Percentiles rank a stretch among this genome's conserved stretches.
Conservation (phyloP, 441 rosid genomes). For the Biscutella laevigata region DNA sequence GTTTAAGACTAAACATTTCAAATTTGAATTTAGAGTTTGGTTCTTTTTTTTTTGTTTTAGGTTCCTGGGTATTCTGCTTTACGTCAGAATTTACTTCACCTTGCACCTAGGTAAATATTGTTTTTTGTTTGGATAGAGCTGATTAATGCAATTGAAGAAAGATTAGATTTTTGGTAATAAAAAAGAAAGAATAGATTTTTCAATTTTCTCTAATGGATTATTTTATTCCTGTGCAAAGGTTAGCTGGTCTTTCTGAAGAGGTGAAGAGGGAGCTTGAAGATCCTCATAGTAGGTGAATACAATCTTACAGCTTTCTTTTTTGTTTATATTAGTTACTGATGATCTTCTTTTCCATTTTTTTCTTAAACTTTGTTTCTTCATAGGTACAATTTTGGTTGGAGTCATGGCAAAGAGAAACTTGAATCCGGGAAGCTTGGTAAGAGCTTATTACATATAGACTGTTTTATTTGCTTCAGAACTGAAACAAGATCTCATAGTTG, state of each 20-base stretch:
- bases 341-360: not conserved
- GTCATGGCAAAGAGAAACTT: constrained; percentile 91
- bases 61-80: constrained; percentile 71
- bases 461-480: not conserved
- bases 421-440: constrained; percentile 88
- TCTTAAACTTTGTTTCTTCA: not conserved
- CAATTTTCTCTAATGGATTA: not conserved
- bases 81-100: constrained; percentile 64
- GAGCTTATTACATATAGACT: constrained; percentile 12
- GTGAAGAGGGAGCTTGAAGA: constrained; percentile 81
- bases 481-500: not conserved
- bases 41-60: constrained; percentile 21
- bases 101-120: constrained; percentile 53
- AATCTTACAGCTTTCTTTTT: not conserved
- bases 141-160: not conserved
- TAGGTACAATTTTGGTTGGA: constrained; percentile 95
- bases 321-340: not conserved
- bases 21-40: not conserved
- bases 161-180: not conserved
- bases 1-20: not conserved
- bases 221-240: constrained; percentile 31
- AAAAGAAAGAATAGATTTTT: not conserved
- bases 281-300: constrained; percentile 62
- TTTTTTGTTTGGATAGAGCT: not conserved
- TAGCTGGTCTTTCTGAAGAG: constrained; percentile 76